Percentiles rank a stretch among this genome's conserved stretches.
Evolutionary conservation across 2,329 filamentous ascomycete species (phyloP).

Genomic region (Colletotrichum cereale): DNA sequence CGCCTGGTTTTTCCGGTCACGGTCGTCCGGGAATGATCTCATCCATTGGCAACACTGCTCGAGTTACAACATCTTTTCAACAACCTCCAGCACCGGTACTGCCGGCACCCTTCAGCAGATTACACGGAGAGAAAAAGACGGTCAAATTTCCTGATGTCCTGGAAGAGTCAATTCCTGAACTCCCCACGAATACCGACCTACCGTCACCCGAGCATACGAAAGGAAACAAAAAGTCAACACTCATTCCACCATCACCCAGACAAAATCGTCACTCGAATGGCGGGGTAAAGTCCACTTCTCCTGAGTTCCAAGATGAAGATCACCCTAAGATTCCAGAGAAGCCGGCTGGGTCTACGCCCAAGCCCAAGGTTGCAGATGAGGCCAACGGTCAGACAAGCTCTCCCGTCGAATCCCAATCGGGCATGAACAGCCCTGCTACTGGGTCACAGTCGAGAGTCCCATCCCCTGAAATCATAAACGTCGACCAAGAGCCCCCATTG

Average conservation of each 20-base stretch:
- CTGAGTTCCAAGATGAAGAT: not conserved
- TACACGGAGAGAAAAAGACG: not conserved
- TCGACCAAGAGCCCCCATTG: not conserved
- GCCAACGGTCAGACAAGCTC: not conserved
- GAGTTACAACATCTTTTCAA: not conserved
- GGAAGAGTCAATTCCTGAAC: not conserved
- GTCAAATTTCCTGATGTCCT: not conserved
- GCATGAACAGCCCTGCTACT: not conserved
- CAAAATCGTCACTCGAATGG: not conserved
- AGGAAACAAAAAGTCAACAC: not conserved
- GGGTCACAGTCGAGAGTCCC: not conserved
- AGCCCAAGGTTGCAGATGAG: not conserved
- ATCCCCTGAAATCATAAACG: not conserved
- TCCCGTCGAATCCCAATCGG: not conserved
- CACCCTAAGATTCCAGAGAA: not conserved
- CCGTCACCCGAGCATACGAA: not conserved
- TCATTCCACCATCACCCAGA: not conserved
- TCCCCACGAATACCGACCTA: not conserved
- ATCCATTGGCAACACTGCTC: not conserved
- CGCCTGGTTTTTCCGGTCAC: not conserved
- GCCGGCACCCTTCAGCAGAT: not conserved
- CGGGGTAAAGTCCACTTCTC: not conserved
- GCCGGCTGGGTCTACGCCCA: not conserved
- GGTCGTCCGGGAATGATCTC: not conserved
- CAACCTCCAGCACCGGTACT: not conserved